A percentile compares a stretch with the other conserved stretches of the same genome.
Conservation (phyloP, 495 filamentous ascomycete genomes). For the Parmelia sp. region DNA sequence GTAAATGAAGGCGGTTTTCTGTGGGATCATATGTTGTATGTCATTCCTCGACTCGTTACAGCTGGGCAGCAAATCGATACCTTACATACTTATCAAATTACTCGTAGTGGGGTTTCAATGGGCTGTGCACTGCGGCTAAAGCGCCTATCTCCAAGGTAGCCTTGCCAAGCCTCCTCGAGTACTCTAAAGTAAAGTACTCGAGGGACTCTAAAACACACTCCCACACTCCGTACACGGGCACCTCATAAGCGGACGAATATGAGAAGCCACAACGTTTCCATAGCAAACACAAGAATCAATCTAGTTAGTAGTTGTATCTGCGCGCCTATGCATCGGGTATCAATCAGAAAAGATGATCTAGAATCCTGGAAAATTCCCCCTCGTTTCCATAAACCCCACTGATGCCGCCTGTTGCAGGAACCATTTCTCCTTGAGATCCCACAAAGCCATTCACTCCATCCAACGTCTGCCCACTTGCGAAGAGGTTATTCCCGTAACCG, state of each 20-base stretch:
- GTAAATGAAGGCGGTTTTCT: background rate
- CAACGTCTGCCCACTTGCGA: slow-evolving; percentile 25
- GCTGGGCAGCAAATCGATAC: background rate
- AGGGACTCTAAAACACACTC: no score
- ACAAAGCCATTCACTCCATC: slow-evolving; percentile 43
- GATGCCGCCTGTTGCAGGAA: slow-evolving; percentile 42
- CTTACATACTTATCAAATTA: background rate
- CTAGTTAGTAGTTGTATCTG: no score
- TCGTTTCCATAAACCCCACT: slow-evolving; percentile 52
- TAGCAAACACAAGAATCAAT: no score
- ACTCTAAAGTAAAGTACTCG: no score
- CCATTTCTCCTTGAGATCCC: slow-evolving; percentile 39
- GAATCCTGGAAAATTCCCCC: slow-evolving; percentile 56
- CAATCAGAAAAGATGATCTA: slow-evolving; percentile 56
- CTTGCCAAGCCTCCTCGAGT: background rate
- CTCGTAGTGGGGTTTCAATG: slow-evolving; percentile 1
- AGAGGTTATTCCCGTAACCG: slow-evolving; percentile 45
- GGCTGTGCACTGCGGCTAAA: background rate
- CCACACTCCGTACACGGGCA: background rate
- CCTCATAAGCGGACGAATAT: background rate
- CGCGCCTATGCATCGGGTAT: background rate
- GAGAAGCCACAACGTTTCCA: background rate
- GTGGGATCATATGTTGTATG: background rate
- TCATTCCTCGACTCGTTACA: background rate
- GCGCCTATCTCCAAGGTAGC: background rate